phyloP scores from a whole-genome alignment of 2,329 filamentous ascomycete genomes.

The Fusarium poae region DNA sequence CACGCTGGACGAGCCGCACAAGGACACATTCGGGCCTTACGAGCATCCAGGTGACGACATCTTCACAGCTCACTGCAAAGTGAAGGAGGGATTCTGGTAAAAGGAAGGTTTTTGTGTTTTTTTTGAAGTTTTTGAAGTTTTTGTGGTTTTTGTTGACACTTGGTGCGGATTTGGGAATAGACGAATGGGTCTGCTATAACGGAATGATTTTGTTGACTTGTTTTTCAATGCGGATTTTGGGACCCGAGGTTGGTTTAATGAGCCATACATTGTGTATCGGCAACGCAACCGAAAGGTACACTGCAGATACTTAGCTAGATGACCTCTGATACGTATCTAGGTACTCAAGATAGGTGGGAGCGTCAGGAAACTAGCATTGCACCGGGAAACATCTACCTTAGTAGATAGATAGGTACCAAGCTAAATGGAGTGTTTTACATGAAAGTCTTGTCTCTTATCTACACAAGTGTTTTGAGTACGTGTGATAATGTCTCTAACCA shows the following conservation, averaged over 20 bases:
- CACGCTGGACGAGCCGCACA: background rate
- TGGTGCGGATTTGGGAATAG: background rate
- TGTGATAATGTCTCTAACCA: no score
- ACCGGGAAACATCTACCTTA: no score
- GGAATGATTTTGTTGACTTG: background rate
- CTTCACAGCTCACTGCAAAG: background rate
- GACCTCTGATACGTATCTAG: background rate
- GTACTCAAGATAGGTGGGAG: background rate
- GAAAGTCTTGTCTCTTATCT: background rate
- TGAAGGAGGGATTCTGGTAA: background rate
- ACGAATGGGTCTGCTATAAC: background rate
- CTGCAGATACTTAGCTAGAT: background rate
- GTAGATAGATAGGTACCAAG: no score
- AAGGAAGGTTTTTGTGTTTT: background rate
- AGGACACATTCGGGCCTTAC: background rate
- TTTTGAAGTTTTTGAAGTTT: no score
- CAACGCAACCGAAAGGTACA: background rate
- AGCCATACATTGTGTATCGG: background rate
- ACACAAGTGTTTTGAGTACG: no score
- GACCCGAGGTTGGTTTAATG: background rate
- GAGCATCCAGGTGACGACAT: background rate
- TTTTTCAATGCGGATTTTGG: background rate
- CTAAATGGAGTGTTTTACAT: background rate
- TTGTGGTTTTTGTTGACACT: background rate
- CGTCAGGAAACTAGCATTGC: no score